Evolutionary conservation across 2,329 filamentous ascomycete species (phyloP).

Genomic region (Orbilia javanica): DNA sequence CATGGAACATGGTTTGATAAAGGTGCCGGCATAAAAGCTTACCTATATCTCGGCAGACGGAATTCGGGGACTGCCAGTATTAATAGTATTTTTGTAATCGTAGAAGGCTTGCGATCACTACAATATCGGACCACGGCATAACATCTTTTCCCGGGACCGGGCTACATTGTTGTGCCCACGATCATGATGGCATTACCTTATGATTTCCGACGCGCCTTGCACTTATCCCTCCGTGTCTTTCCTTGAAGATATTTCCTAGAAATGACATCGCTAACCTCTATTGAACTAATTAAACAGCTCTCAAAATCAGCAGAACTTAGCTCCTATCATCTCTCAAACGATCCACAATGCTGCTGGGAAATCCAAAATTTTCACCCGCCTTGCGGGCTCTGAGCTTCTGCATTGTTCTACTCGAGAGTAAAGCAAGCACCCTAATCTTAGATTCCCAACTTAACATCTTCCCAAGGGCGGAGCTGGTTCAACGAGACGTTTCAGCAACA

Average conservation of each 20-base stretch:
- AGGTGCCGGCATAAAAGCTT: background rate
- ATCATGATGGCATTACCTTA: no score
- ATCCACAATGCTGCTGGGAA: background rate
- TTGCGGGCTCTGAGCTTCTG: background rate
- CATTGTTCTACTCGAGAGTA: background rate
- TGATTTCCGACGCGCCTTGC: no score
- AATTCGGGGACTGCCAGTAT: no score
- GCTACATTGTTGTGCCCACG: no score
- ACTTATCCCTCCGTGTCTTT: no score
- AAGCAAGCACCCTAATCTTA: background rate
- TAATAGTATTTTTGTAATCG: background rate
- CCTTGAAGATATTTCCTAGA: no score
- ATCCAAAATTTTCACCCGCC: background rate
- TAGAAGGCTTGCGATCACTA: background rate
- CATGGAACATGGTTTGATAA: background rate
- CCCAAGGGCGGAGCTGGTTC: background rate
- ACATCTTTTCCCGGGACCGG: background rate
- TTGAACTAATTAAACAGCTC: no score
- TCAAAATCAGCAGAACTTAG: no score
- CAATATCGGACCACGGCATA: background rate
- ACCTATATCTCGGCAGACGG: background rate
- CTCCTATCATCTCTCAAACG: background rate
- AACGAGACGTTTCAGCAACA: slow-evolving; percentile 15
- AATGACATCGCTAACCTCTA: no score
- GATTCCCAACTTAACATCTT: background rate